phyloP scores from a whole-genome alignment of 1,139 yeast genomes.

The Yamadazyma atlantica region DNA sequence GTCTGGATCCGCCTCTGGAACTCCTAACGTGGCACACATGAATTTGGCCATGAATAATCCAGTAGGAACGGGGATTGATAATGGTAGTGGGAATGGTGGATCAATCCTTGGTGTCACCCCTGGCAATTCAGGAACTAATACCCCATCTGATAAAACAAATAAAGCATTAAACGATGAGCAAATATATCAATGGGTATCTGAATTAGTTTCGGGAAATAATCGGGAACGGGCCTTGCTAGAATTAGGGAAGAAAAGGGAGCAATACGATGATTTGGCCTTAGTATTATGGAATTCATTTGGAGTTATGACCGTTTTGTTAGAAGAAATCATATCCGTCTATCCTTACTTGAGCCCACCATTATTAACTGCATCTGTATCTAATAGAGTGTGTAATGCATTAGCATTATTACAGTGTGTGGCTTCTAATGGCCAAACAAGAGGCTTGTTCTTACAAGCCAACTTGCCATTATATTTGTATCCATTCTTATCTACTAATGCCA shows the following conservation, averaged over 20 bases:
- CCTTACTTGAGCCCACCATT: constrained; percentile 88
- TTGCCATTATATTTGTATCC: constrained; percentile 92
- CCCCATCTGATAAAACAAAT: constrained; percentile 9
- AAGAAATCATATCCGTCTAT: constrained; percentile 87
- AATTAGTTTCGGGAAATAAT: constrained; percentile 84
- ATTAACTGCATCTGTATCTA: constrained; percentile 82
- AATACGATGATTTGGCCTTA: constrained; percentile 88
- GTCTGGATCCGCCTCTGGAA: constrained; percentile 2
- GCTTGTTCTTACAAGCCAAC: constrained; percentile 82
- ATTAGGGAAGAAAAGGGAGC: constrained; percentile 90
- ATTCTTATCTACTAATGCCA: constrained; percentile 85
- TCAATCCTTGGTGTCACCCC: constrained; percentile 4
- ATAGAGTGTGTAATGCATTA: constrained; percentile 92
- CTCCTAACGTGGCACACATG: not conserved
- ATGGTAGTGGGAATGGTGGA: not conserved
- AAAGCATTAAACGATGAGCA: constrained; percentile 81
- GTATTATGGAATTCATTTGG: constrained; percentile 97
- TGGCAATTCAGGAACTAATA: constrained; percentile 5
- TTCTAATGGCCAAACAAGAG: constrained; percentile 87
- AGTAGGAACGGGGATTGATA: constrained; percentile 1
- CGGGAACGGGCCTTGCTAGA: constrained; percentile 91
- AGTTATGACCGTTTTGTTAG: constrained; percentile 87
- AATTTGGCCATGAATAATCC: not conserved
- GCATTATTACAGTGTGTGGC: constrained; percentile 96
- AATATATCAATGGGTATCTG: constrained; percentile 88